These are phyloP conservation scores for Microascus cirrosus DNA, from an alignment of 2,329 filamentous ascomycete genomes.

Conservation along the genomic window DNA sequence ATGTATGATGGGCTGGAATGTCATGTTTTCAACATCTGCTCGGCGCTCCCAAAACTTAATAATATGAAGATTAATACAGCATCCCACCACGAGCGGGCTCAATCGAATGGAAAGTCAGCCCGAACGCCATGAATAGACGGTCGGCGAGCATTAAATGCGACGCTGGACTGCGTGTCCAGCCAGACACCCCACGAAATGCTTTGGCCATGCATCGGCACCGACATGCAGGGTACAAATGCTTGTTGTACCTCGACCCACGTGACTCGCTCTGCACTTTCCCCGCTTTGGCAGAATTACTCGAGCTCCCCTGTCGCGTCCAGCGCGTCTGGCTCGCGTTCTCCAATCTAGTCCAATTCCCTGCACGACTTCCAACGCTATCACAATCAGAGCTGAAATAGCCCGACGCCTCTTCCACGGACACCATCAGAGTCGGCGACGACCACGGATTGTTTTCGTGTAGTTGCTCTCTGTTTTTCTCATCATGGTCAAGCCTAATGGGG, in stretches of 20 bases:
- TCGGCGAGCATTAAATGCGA: too few species aligned
- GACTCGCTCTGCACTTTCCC: neutral
- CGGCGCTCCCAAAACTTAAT: too few species aligned
- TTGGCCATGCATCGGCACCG: too few species aligned
- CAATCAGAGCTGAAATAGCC: neutral
- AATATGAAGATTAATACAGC: too few species aligned
- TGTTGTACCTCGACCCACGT: neutral
- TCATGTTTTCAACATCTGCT: too few species aligned
- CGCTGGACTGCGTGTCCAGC: too few species aligned
- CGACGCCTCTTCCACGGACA: neutral
- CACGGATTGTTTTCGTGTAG: neutral
- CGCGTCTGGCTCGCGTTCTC: constrained; percentile 5
- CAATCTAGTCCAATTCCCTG: constrained; percentile 2
- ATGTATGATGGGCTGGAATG: too few species aligned
- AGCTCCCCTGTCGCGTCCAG: neutral
- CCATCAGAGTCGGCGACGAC: neutral
- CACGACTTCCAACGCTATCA: neutral
- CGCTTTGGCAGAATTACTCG: constrained; percentile 1
- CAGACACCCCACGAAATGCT: too few species aligned
- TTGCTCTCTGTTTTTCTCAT: constrained; percentile 7
- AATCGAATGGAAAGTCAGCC: too few species aligned
- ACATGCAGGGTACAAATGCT: too few species aligned
- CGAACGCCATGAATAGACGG: too few species aligned
- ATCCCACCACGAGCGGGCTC: too few species aligned
- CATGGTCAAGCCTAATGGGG: constrained; percentile 35